Conservation (phyloP, 75 land plant genomes). For the Cupressus sempervirens region DNA sequence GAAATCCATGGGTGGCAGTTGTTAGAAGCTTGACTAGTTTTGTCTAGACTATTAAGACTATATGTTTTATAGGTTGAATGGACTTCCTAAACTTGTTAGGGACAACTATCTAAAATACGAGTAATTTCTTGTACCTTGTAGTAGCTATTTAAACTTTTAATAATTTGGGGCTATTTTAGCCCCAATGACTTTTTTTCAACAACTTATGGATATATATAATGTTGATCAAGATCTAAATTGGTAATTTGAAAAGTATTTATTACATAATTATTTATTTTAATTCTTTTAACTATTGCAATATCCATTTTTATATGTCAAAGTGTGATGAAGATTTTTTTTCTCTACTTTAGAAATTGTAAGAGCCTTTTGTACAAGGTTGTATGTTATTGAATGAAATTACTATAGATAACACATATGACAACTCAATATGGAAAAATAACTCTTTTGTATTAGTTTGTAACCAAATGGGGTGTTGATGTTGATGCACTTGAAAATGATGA, state of each 20-base stretch:
- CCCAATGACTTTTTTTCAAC: background rate
- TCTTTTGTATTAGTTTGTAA: conserved; percentile 78
- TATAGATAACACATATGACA: conserved; percentile 89
- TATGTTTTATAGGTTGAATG: too few relatives aligned
- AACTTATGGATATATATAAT: background rate
- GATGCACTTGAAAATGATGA: conserved; percentile 94
- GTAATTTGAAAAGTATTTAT: too few relatives aligned
- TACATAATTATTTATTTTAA: background rate
- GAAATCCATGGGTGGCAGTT: background rate
- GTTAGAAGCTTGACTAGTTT: background rate
- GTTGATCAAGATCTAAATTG: background rate
- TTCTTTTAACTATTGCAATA: background rate
- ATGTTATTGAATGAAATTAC: conserved; percentile 11
- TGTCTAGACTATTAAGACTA: background rate
- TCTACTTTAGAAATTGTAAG: background rate
- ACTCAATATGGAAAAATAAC: conserved; percentile 97
- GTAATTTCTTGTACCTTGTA: too few relatives aligned
- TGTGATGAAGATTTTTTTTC: background rate
- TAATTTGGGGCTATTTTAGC: background rate
- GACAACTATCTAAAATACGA: background rate
- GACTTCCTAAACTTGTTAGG: background rate
- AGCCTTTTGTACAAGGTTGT: background rate
- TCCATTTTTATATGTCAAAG: background rate
- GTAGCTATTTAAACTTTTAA: background rate
- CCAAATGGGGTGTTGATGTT: conserved; percentile 97